Conservation (phyloP, 2,329 filamentous ascomycete species). For the Colletotrichum somersetense region DNA sequence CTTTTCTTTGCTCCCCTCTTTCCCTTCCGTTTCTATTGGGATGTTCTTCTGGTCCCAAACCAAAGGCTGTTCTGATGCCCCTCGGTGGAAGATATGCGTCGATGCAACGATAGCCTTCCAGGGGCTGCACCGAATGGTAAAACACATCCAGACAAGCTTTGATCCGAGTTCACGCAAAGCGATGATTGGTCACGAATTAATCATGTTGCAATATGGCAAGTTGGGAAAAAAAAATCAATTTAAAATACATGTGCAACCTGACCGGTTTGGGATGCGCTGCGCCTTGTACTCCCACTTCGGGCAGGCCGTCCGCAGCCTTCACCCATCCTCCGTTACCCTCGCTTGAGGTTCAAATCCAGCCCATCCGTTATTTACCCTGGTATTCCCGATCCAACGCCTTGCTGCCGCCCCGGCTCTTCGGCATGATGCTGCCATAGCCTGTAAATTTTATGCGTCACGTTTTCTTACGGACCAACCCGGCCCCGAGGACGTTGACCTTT, state of each 20-base stretch:
- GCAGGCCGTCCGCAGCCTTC: not conserved
- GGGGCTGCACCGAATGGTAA: not conserved
- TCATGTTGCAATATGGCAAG: not conserved
- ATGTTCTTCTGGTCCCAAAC: not conserved
- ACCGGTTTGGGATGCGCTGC: not conserved
- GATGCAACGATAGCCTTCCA: not conserved
- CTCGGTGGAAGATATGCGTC: not conserved
- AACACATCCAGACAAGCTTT: not conserved
- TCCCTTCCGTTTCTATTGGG: too few relatives aligned
- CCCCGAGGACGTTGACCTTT: conserved; percentile 57
- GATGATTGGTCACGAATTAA: too few relatives aligned
- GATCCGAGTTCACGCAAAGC: not conserved
- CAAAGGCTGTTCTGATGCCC: not conserved
- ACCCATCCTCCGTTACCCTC: not conserved
- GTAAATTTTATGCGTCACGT: conserved; percentile 51
- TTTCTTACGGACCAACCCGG: conserved; percentile 64
- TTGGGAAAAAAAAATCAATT: too few relatives aligned
- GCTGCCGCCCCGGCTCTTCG: not conserved
- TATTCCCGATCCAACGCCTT: conserved; percentile 21
- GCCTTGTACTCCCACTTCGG: not conserved
- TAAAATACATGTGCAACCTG: too few relatives aligned
- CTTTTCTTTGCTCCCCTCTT: not conserved
- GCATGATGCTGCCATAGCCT: not conserved
- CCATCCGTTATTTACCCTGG: conserved; percentile 8
- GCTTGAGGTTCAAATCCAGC: not conserved